Percentiles rank a stretch among this genome's conserved stretches.
phyloP scores from a whole-genome alignment of 768 basidiomycete species.

The Lentinula raphanica region DNA sequence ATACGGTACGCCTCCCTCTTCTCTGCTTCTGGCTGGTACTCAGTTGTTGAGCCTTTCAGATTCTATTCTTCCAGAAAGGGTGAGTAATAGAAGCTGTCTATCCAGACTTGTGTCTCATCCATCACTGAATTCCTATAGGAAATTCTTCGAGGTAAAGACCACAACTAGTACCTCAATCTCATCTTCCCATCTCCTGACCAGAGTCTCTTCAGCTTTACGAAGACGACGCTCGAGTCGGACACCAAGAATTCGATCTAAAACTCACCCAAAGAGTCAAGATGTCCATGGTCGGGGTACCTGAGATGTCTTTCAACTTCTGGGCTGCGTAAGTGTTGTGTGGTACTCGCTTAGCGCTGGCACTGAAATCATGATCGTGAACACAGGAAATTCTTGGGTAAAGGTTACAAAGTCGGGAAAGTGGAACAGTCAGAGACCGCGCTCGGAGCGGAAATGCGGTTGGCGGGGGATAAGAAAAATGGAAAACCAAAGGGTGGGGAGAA shows the following conservation, averaged over 20 bases:
- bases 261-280: slow-evolving; percentile 91
- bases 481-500: slow-evolving; percentile 56
- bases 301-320: slow-evolving; percentile 90
- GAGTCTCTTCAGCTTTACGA: no score
- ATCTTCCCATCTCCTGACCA: no score
- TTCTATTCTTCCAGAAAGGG: slow-evolving; percentile 99
- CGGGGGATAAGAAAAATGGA: slow-evolving; percentile 58
- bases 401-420: slow-evolving; percentile 94
- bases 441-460: slow-evolving; percentile 92
- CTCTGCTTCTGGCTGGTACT: not conserved
- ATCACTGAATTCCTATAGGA: slow-evolving; percentile 33
- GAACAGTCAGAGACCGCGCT: slow-evolving; percentile 97
- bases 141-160: slow-evolving; percentile 71
- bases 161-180: no score
- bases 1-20: slow-evolving; percentile 54
- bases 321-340: slow-evolving; percentile 59
- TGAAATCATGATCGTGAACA: not conserved
- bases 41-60: slow-evolving; percentile 29
- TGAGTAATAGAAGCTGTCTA: slow-evolving; percentile 20
- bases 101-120: not conserved
- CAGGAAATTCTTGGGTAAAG: slow-evolving; percentile 82
- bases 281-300: slow-evolving; percentile 99
- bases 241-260: slow-evolving; percentile 93
- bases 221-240: slow-evolving; percentile 89
- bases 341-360: not conserved